Percentiles rank a stretch among this genome's conserved stretches.
These are phyloP conservation scores for Elsinoe ampelina DNA, from an alignment of 2,329 filamentous ascomycete genomes.

Conservation along the genomic window DNA sequence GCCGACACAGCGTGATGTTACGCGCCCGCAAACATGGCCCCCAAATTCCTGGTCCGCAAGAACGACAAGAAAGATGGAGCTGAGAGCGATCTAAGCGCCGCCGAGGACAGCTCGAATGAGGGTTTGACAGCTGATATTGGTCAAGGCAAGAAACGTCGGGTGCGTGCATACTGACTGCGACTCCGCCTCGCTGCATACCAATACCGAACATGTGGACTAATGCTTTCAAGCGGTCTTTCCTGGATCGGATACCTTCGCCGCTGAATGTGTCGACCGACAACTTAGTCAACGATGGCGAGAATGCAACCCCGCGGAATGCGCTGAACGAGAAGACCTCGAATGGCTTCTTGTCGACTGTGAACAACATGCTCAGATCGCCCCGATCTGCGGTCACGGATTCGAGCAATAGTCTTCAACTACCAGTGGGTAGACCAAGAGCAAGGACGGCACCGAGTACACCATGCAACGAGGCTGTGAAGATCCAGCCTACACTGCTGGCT, in stretches of 20 bases:
- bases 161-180: constrained; percentile 2
- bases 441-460: constrained; percentile 9
- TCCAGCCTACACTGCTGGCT: background rate
- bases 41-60: constrained; percentile 10
- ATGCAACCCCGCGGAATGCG: background rate
- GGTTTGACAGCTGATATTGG: background rate
- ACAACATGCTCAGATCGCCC: constrained; percentile 2
- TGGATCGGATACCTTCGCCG: constrained; percentile 6
- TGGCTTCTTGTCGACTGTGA: constrained; percentile 8
- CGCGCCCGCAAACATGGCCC: constrained; percentile 3
- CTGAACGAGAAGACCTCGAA: background rate
- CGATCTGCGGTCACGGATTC: constrained; percentile 7
- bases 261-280: constrained; percentile 8
- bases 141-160: constrained; percentile 6
- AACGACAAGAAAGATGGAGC: constrained; percentile 6
- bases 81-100: constrained; percentile 1
- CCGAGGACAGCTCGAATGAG: background rate
- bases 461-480: background rate
- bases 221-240: constrained; percentile 7
- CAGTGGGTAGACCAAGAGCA: constrained; percentile 7
- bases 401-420: background rate
- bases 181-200: background rate
- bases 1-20: background rate
- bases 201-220: constrained; percentile 10
- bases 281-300: background rate